Percentiles rank a stretch among this genome's conserved stretches.
These are phyloP conservation scores for Pichia sporocuriosa DNA, from an alignment of 805 yeast species.

Conservation along the genomic window DNA sequence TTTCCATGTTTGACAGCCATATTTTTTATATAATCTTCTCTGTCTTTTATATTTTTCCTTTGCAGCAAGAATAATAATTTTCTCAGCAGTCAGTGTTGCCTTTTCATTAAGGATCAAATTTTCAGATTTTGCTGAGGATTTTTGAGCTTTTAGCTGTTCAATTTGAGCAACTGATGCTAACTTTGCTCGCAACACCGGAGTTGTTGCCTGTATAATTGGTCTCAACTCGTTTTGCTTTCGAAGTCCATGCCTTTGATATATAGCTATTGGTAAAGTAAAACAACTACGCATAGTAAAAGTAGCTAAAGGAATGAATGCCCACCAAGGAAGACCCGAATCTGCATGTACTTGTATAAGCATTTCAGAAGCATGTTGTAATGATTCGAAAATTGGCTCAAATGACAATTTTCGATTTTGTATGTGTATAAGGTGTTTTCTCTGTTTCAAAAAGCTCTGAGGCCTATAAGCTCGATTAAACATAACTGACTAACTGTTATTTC, in stretches of 20 bases:
- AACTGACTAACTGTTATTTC: no score
- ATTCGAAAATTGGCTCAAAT: conserved; percentile 18
- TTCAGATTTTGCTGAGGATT: conserved; percentile 11
- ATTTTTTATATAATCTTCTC: conserved; percentile 55
- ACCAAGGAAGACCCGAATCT: conserved; percentile 71
- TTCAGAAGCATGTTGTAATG: conserved; percentile 23
- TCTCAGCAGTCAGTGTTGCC: conserved; percentile 60
- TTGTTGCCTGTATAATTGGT: conserved; percentile 67
- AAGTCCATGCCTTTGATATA: conserved; percentile 60
- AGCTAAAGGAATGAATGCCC: conserved; percentile 65
- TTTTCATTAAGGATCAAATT: conserved; percentile 24
- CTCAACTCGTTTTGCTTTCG: conserved; percentile 65
- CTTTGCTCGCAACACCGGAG: conserved; percentile 62
- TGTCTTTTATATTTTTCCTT: conserved; percentile 78
- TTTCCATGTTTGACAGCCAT: conserved; percentile 76
- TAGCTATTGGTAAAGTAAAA: conserved; percentile 73
- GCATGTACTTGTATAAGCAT: conserved; percentile 44
- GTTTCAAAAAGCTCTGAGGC: no score
- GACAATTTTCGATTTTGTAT: conserved; percentile 23
- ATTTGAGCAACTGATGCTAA: conserved; percentile 42
- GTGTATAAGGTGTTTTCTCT: no score
- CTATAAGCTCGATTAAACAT: no score
- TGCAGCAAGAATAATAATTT: conserved; percentile 62
- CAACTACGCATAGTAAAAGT: conserved; percentile 59
- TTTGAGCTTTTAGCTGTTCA: conserved; percentile 16